Evolutionary conservation across 257 asterid genomes (phyloP).

Genomic region (Scutellaria barbata): DNA sequence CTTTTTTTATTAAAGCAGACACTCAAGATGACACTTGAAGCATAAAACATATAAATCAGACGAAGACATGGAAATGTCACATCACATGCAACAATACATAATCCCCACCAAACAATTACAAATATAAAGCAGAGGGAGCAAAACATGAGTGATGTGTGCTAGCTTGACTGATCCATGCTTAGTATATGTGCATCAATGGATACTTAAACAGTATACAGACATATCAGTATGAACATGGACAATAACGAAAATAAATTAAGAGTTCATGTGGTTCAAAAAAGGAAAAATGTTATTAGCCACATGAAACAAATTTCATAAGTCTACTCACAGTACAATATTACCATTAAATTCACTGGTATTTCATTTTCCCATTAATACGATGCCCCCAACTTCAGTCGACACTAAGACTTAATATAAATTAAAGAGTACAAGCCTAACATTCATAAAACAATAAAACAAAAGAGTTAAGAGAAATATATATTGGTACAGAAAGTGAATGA

Average conservation of each 20-base stretch:
- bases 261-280: background rate
- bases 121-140: background rate
- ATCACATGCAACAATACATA: background rate
- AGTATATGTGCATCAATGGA: background rate
- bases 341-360: background rate
- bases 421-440: background rate
- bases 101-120: background rate
- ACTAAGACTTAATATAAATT: background rate
- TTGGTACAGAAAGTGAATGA: background rate
- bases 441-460: conserved; percentile 1
- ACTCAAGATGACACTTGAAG: background rate
- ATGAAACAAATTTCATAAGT: background rate
- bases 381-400: background rate
- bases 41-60: background rate
- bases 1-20: background rate
- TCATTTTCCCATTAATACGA: background rate
- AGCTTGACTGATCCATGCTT: background rate
- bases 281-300: background rate
- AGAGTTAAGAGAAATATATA: background rate
- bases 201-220: background rate
- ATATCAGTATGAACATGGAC: background rate
- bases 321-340: background rate
- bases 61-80: background rate
- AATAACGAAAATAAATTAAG: background rate
- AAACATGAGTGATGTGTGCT: background rate